Evolutionary conservation across 2,329 filamentous ascomycete species (phyloP).

Genomic region (Fusarium nygamai): DNA sequence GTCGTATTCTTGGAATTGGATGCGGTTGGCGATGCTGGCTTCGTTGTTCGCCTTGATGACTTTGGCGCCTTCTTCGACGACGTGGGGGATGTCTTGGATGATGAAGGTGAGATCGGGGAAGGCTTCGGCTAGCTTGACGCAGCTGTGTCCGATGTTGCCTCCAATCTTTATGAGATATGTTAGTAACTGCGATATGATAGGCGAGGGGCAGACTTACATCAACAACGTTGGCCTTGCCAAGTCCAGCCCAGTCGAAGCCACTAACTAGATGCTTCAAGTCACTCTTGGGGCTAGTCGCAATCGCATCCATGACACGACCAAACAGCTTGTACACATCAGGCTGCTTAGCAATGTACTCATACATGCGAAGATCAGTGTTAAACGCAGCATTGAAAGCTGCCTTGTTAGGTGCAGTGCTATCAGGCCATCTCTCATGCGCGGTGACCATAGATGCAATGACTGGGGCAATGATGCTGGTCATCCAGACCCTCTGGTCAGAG

Average conservation of each 20-base stretch:
- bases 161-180: neutral
- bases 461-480: neutral
- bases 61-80: neutral
- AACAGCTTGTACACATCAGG: neutral
- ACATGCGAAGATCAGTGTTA: neutral
- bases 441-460: neutral
- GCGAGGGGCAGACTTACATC: neutral
- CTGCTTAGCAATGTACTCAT: neutral
- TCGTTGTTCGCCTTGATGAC: neutral
- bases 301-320: neutral
- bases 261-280: neutral
- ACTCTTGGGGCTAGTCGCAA: neutral
- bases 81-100: neutral
- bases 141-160: neutral
- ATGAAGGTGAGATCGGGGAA: neutral
- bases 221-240: neutral
- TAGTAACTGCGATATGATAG: accelerated
- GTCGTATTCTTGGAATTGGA: neutral
- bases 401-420: neutral
- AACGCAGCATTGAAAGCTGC: neutral
- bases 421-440: neutral
- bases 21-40: neutral
- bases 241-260: neutral
- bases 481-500: neutral
- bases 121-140: neutral